Conservation (phyloP, 2,329 filamentous ascomycete species). For the Pleoardoris graminearum region DNA sequence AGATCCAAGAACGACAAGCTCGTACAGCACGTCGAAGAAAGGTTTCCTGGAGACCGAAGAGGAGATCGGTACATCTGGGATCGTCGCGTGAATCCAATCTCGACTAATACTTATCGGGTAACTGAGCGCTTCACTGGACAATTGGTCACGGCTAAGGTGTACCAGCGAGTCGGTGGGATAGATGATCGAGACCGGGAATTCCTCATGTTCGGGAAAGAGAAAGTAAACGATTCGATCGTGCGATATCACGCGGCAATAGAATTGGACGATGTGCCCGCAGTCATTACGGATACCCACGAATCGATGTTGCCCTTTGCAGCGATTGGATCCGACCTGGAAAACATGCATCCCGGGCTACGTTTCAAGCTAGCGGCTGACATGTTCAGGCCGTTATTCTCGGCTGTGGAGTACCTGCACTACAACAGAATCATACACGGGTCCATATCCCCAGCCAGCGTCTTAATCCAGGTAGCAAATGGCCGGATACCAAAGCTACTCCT, state of each 20-base stretch:
- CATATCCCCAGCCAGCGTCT: slow-evolving; percentile 13
- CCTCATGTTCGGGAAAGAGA: slow-evolving; percentile 14
- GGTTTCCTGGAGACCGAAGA: slow-evolving; percentile 18
- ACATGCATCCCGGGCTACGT: slow-evolving; percentile 16
- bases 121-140: slow-evolving; percentile 19
- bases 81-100: slow-evolving; percentile 5
- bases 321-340: slow-evolving; percentile 8
- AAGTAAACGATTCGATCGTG: slow-evolving; percentile 16
- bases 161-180: neutral
- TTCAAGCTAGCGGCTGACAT: slow-evolving; percentile 18
- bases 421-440: slow-evolving; percentile 17
- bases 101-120: slow-evolving; percentile 11
- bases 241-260: slow-evolving; percentile 13
- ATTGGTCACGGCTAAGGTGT: slow-evolving; percentile 19
- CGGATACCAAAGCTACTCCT: slow-evolving; percentile 13
- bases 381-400: slow-evolving; percentile 20
- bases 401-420: slow-evolving; percentile 20
- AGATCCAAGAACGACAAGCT: neutral
- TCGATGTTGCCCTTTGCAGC: slow-evolving; percentile 13
- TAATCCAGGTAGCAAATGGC: slow-evolving; percentile 13
- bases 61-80: slow-evolving; percentile 8
- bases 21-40: slow-evolving; percentile 7
- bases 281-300: slow-evolving; percentile 21
- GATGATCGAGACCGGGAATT: slow-evolving; percentile 17
- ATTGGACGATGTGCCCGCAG: slow-evolving; percentile 14